These are phyloP conservation scores for Hirschioporus abietinus DNA, from an alignment of 768 basidiomycete genomes.

Conservation along the genomic window DNA sequence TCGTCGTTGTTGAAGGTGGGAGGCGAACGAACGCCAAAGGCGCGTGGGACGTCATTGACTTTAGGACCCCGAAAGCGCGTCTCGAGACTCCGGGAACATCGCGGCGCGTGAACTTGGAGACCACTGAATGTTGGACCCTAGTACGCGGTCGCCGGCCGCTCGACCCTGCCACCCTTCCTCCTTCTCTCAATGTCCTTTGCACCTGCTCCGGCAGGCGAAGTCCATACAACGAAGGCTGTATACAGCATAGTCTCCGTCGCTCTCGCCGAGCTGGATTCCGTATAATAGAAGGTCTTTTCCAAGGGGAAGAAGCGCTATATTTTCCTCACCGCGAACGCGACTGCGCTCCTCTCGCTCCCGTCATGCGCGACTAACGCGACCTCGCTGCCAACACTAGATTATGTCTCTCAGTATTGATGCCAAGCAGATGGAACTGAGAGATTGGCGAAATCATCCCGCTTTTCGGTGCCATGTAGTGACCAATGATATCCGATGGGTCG, in stretches of 20 bases:
- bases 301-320: neutral
- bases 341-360: neutral
- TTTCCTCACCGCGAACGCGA: neutral
- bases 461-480: neutral
- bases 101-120: too few species aligned
- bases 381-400: neutral
- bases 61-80: neutral
- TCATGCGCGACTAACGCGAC: neutral
- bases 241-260: neutral
- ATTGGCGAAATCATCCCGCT: neutral
- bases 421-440: neutral
- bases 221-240: neutral
- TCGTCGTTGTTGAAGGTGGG: neutral
- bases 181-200: neutral
- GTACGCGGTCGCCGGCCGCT: neutral
- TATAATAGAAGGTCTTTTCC: neutral
- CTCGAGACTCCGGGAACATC: neutral
- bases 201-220: neutral
- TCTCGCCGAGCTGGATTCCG: neutral
- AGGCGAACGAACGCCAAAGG: neutral
- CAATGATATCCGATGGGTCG: neutral
- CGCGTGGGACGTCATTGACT: neutral
- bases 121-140: neutral
- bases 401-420: neutral
- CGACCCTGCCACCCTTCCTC: neutral